phyloP scores from a whole-genome alignment of 805 yeast species.

The Tetrapisispora namnaoensis region DNA sequence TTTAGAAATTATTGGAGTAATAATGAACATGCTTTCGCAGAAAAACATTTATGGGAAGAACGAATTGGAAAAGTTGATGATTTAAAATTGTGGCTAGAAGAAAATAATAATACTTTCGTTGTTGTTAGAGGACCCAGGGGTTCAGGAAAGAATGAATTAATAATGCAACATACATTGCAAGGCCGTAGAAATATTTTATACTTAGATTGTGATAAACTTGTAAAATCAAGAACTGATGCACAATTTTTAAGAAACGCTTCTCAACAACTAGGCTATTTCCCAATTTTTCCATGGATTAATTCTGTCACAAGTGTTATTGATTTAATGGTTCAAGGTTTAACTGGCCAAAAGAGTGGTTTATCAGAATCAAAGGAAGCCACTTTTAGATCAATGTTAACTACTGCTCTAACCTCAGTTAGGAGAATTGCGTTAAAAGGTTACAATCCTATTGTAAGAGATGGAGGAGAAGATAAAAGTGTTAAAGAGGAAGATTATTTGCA shows the following conservation, averaged over 20 bases:
- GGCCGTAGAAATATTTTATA: constrained; percentile 53
- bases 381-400: constrained; percentile 66
- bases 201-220: constrained; percentile 70
- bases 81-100: constrained; percentile 69
- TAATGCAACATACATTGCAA: constrained; percentile 54
- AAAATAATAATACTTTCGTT: constrained; percentile 83
- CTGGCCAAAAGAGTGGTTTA: constrained; percentile 89
- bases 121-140: constrained; percentile 90
- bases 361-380: constrained; percentile 77
- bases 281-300: constrained; percentile 89
- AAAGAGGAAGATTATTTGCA: constrained; percentile 78
- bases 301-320: constrained; percentile 70
- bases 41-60: constrained; percentile 52
- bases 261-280: constrained; percentile 77
- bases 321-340: constrained; percentile 76
- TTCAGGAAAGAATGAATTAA: constrained; percentile 80
- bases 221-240: constrained; percentile 66
- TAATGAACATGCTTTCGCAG: constrained; percentile 21
- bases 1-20: constrained; percentile 30
- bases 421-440: constrained; percentile 45
- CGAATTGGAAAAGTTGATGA: constrained; percentile 58
- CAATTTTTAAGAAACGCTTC: constrained; percentile 61
- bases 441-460: constrained; percentile 26
- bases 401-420: constrained; percentile 65
- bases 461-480: constrained; percentile 28